Percentiles rank a stretch among this genome's conserved stretches.
Conservation (phyloP, 495 filamentous ascomycete genomes). For the Venustampulla echinocandica region DNA sequence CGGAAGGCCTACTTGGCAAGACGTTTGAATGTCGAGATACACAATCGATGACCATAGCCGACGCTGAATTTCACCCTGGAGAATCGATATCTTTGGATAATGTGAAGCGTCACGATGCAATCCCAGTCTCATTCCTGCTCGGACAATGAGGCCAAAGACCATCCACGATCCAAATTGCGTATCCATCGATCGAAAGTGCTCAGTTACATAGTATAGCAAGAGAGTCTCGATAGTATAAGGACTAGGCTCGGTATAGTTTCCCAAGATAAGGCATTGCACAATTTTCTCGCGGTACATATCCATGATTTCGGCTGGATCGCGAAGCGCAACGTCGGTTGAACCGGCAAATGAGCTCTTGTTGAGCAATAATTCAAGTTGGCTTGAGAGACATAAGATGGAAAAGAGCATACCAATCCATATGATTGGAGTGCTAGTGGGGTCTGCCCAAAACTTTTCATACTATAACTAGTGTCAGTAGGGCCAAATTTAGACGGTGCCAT, state of each 20-base stretch:
- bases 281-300: constrained; percentile 6
- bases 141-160: constrained; percentile 35
- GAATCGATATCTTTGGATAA: constrained; percentile 14
- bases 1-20: constrained; percentile 45
- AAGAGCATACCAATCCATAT: constrained; percentile 41
- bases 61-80: constrained; percentile 48
- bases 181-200: constrained; percentile 34
- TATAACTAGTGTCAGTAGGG: too few species aligned
- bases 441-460: constrained; percentile 39
- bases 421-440: constrained; percentile 28
- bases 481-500: not conserved
- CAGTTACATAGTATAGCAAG: constrained; percentile 36
- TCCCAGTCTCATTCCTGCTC: constrained; percentile 45
- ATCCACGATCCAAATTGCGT: constrained; percentile 40
- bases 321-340: not conserved
- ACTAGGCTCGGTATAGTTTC: constrained; percentile 38
- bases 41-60: constrained; percentile 43
- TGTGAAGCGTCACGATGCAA: constrained; percentile 40
- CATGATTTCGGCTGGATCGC: constrained; percentile 14
- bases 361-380: not conserved
- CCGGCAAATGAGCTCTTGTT: not conserved
- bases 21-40: constrained; percentile 42
- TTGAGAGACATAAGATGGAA: constrained; percentile 26
- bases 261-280: constrained; percentile 34
- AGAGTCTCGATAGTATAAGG: constrained; percentile 38